A percentile compares a stretch with the other conserved stretches of the same genome.
Evolutionary conservation across 257 asterid species (phyloP).

Genomic region (Dorcoceras hygrometricum): DNA sequence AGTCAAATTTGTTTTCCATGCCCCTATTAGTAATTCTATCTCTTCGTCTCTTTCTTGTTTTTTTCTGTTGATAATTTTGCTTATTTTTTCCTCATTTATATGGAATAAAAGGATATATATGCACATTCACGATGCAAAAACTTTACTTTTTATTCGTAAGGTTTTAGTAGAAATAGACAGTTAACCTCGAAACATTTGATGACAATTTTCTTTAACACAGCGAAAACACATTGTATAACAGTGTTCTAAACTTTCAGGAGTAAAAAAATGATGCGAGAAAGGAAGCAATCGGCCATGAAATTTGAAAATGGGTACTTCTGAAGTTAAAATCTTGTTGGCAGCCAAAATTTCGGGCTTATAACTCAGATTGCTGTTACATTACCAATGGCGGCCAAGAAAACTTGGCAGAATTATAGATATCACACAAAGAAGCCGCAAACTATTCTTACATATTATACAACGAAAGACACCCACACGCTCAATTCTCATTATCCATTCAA

Average conservation of each 20-base stretch:
- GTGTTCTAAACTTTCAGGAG: not conserved
- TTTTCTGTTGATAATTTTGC: too few species aligned
- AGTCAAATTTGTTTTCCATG: too few species aligned
- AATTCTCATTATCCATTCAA: slow-evolving; percentile 22
- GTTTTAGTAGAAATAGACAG: too few species aligned
- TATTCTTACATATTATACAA: slow-evolving; percentile 17
- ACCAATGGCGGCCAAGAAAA: not conserved
- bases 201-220: not conserved
- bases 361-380: not conserved
- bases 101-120: too few species aligned
- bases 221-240: not conserved
- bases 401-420: not conserved
- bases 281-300: not conserved
- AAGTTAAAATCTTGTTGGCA: not conserved
- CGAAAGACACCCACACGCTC: slow-evolving; percentile 29
- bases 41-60: too few species aligned
- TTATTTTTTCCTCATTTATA: too few species aligned
- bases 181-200: not conserved
- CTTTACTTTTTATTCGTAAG: too few species aligned
- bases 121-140: too few species aligned
- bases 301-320: not conserved
- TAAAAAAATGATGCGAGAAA: too few species aligned
- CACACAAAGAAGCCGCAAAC: not conserved
- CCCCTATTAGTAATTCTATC: too few species aligned
- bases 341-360: not conserved